phyloP scores from a whole-genome alignment of 768 basidiomycete genomes.

The Psilocybe tampanensis region DNA sequence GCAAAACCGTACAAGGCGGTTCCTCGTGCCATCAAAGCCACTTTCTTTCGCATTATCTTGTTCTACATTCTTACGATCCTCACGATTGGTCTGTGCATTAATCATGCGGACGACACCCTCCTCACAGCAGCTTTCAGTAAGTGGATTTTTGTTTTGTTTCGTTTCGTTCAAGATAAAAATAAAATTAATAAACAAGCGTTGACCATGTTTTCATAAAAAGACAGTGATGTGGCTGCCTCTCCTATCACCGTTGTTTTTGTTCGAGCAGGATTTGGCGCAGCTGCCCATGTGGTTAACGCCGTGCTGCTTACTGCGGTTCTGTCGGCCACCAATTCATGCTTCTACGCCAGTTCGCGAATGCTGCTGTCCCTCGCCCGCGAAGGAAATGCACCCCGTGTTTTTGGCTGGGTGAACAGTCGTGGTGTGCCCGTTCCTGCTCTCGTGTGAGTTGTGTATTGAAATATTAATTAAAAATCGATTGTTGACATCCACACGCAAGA shows the following conservation, averaged over 20 bases:
- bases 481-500: slow-evolving; percentile 29
- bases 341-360: slow-evolving; percentile 68
- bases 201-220: slow-evolving; percentile 21
- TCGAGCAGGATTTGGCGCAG: slow-evolving; percentile 63
- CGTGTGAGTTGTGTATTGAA: slow-evolving; percentile 39
- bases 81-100: slow-evolving; percentile 68
- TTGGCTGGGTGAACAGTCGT: slow-evolving; percentile 63
- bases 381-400: slow-evolving; percentile 66
- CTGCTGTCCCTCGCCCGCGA: slow-evolving; percentile 60
- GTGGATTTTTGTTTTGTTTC: slow-evolving; percentile 15
- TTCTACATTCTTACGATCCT: slow-evolving; percentile 68
- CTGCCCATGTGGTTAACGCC: slow-evolving; percentile 65
- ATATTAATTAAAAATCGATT: slow-evolving; percentile 19
- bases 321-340: slow-evolving; percentile 66
- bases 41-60: slow-evolving; percentile 65
- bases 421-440: slow-evolving; percentile 65
- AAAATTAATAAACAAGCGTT: neutral
- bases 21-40: slow-evolving; percentile 66
- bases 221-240: slow-evolving; percentile 54
- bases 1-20: slow-evolving; percentile 63
- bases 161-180: too few species aligned
- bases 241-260: slow-evolving; percentile 67
- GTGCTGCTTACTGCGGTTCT: slow-evolving; percentile 67
- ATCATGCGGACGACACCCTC: slow-evolving; percentile 56
- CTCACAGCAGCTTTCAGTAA: slow-evolving; percentile 47